Evolutionary conservation across 2,329 filamentous ascomycete species (phyloP), one percentile per base, ranked within the genome.

Genomic region (Colletotrichum australisinense): DNA sequence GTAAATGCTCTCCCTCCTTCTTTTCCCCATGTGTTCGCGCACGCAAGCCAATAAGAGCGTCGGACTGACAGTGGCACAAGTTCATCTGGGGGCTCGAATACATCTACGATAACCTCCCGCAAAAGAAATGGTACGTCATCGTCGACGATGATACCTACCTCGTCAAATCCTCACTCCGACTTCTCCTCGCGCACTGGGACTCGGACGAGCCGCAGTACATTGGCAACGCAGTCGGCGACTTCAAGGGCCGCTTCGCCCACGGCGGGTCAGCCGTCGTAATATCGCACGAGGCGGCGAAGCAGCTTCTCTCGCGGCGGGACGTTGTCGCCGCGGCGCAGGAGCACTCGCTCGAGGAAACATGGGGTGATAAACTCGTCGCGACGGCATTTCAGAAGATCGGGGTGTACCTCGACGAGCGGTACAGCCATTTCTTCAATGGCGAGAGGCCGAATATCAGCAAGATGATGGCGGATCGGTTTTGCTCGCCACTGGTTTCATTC

Each of bases 61-160:
- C 19, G 5, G 7, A n/a, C 53, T 71, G 2, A 69, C 58, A 28
- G 8, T 16, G 2, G 26, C 12, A 14, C 72, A 90, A 49, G 88
- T 89, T 89, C 77, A 85, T 90, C 64, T 85, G 87, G 53, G 86
- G 87, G 56, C 85, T 91, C 75, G 87, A 90, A 75, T 84, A 88
- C 73, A 82, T 86, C 24, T 89, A 86, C 81, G 79, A 82, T 52
- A 82, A 80, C 19, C 82, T 89, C 77, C 88, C 88, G 0, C 78
- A 83, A 73, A 90, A 90, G 81, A 88, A 89, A 77, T 90, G 89
- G 89, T 90, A 90, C 76, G 78, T 90, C 74, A 86, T 90, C 75
- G 79, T 89, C 16, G 88, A 90, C 78, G 89, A 90, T 78, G 88
- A 91, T 77, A 90, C 88, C 1, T 90, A 86, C 77, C 78, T 90